Evolutionary conservation across 768 basidiomycete species (phyloP).

Genomic region (Pleurotus tuoliensis): DNA sequence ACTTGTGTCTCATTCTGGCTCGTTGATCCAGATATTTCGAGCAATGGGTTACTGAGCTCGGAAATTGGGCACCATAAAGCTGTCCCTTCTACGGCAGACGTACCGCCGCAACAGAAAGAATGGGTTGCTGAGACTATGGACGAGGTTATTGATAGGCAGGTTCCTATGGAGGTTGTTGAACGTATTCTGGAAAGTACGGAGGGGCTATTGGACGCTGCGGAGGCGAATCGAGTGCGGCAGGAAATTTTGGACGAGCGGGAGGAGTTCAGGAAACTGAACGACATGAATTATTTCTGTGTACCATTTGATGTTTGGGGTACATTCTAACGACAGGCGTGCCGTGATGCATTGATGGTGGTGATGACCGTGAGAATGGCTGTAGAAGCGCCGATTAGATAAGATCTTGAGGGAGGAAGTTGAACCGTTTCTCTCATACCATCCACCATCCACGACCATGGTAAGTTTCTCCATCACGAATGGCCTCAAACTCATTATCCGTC

Average conservation of each 20-base stretch:
- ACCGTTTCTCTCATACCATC: too few species aligned
- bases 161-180: constrained; percentile 44
- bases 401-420: too few species aligned
- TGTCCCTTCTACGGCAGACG: constrained; percentile 37
- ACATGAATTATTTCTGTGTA: constrained; percentile 45
- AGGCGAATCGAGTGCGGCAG: constrained; percentile 30
- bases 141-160: constrained; percentile 25
- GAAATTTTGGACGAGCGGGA: constrained; percentile 29
- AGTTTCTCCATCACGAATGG: not conserved
- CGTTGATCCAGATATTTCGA: constrained; percentile 39
- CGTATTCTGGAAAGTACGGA: constrained; percentile 34
- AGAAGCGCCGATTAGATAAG: too few species aligned
- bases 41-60: not conserved
- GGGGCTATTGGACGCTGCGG: constrained; percentile 33
- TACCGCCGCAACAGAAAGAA: constrained; percentile 46
- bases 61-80: constrained; percentile 13
- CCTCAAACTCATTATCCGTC: not conserved
- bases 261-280: constrained; percentile 34
- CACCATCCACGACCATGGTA: not conserved
- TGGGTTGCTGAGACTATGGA: constrained; percentile 39
- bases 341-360: too few species aligned
- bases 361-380: too few species aligned
- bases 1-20: constrained; percentile 43
- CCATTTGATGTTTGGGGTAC: constrained; percentile 44
- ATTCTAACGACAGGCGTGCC: not conserved